A percentile compares a stretch with the other conserved stretches of the same genome.
These are phyloP conservation scores for Rhytidhysteron rufulum DNA, from an alignment of 2,329 filamentous ascomycete species.

Conservation along the genomic window DNA sequence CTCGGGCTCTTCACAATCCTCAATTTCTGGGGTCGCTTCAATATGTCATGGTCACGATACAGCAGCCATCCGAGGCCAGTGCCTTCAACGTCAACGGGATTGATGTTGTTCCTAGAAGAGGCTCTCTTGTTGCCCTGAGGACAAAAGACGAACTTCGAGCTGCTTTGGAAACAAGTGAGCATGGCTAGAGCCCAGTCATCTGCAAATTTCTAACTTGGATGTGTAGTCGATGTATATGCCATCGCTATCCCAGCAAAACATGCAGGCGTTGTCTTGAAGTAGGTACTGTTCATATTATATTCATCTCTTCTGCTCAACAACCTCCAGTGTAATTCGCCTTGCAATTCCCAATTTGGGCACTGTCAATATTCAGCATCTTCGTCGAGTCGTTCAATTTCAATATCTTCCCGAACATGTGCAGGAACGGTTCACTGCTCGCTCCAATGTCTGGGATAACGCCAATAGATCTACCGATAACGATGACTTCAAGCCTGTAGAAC, in stretches of 20 bases:
- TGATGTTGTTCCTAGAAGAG: conserved; percentile 8
- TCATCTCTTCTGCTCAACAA: conserved; percentile 20
- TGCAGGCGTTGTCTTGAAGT: conserved; percentile 72
- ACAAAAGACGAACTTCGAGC: conserved; percentile 50
- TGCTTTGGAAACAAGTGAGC: conserved; percentile 39
- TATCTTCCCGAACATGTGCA: conserved; percentile 63
- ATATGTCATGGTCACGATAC: not conserved
- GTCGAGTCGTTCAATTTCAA: conserved; percentile 68
- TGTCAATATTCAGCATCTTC: conserved; percentile 56
- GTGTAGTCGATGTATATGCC: conserved; percentile 62
- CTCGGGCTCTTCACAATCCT: not conserved
- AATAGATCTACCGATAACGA: conserved; percentile 22
- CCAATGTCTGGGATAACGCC: conserved; percentile 6
- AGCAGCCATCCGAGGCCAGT: not conserved
- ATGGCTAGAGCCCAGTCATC: not conserved
- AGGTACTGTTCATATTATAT: conserved; percentile 33
- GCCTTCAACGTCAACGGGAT: not conserved
- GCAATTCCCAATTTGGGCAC: conserved; percentile 41
- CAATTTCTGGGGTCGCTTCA: not conserved
- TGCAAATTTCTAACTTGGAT: conserved; percentile 9
- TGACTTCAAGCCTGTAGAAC: conserved; percentile 35
- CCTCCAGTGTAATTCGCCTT: conserved; percentile 43
- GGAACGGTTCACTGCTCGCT: conserved; percentile 23
- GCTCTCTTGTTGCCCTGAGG: conserved; percentile 37
- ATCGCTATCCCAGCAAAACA: conserved; percentile 68